phyloP scores from a whole-genome alignment of 2,329 filamentous ascomycete genomes.

The Pochonia chlamydosporia region DNA sequence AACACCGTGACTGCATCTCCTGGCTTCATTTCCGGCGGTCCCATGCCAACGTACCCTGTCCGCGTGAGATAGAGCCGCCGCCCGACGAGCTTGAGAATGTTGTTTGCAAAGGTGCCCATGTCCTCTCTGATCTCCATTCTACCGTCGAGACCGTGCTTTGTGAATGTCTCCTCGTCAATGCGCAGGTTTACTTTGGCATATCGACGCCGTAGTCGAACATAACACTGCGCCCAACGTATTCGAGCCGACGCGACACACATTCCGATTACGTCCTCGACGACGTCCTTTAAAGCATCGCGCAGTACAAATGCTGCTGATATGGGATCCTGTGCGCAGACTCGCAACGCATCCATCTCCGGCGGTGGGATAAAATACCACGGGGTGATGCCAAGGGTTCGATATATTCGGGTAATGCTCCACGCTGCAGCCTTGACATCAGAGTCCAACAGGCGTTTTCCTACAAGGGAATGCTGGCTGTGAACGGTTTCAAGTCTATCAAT shows the following conservation, averaged over 20 bases:
- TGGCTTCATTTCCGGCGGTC: conserved; percentile 14
- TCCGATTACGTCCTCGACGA: conserved; percentile 11
- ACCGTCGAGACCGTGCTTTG: conserved; percentile 12
- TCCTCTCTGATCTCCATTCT: conserved; percentile 3
- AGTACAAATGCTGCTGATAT: conserved; percentile 5
- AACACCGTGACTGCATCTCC: conserved; percentile 23
- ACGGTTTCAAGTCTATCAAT: conserved; percentile 5
- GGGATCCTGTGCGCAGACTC: conserved; percentile 14
- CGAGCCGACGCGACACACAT: conserved; percentile 10
- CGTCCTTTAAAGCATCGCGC: conserved; percentile 8
- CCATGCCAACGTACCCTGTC: conserved; percentile 22
- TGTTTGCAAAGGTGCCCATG: conserved; percentile 9
- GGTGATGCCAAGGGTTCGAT: conserved; percentile 13
- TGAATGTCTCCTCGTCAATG: conserved; percentile 1
- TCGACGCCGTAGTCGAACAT: conserved; percentile 8
- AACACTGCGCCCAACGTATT: conserved; percentile 2
- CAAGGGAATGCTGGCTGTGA: background rate
- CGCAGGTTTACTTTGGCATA: conserved; percentile 5
- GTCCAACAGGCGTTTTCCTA: conserved; percentile 13
- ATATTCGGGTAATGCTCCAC: conserved; percentile 16
- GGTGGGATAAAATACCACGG: conserved; percentile 20
- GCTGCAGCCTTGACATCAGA: conserved; percentile 6
- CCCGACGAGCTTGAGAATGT: conserved; percentile 14
- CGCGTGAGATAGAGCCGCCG: conserved; percentile 22
- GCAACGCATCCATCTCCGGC: conserved; percentile 12